These are phyloP conservation scores for Xylariaceae sp. DNA, from an alignment of 2,329 filamentous ascomycete genomes.

Conservation along the genomic window DNA sequence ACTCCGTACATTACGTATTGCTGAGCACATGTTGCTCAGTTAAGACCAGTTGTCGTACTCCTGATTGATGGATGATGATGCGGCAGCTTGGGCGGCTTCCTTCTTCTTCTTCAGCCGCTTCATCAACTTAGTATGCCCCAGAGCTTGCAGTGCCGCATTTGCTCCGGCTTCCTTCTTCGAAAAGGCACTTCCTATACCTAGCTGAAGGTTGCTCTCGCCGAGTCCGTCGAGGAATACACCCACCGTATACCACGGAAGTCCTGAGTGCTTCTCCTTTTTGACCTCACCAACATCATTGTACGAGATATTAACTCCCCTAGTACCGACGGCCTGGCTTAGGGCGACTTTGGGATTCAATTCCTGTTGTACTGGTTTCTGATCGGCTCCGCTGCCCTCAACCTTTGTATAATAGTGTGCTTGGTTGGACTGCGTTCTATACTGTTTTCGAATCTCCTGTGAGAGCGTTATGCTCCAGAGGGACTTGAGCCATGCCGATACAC, in stretches of 20 bases:
- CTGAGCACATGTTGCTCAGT: not conserved
- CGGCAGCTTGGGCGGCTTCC: constrained; percentile 40
- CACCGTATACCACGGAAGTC: constrained; percentile 62
- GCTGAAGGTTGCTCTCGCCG: constrained; percentile 63
- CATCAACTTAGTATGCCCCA: constrained; percentile 69
- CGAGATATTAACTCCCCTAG: constrained; percentile 59
- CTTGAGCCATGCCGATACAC: constrained; percentile 71
- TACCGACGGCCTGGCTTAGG: constrained; percentile 55
- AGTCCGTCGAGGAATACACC: constrained; percentile 69
- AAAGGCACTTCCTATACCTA: constrained; percentile 66
- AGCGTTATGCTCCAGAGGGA: constrained; percentile 73
- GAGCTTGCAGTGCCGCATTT: constrained; percentile 64
- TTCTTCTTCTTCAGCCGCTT: constrained; percentile 53
- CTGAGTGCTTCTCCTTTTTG: constrained; percentile 56
- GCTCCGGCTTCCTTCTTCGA: constrained; percentile 71
- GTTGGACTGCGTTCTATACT: constrained; percentile 29
- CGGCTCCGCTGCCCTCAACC: constrained; percentile 12
- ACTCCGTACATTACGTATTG: no score
- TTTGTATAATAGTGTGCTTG: constrained; percentile 8
- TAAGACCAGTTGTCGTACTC: constrained; percentile 26
- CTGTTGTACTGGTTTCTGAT: constrained; percentile 2
- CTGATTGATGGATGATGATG: constrained; percentile 12
- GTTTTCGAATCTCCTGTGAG: constrained; percentile 52
- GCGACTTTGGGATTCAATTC: constrained; percentile 54
- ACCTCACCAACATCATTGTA: constrained; percentile 62